Base-by-base conservation (phyloP, 1,139 yeast genomes). In the Saccharomycopsis crataegensis region DNA sequence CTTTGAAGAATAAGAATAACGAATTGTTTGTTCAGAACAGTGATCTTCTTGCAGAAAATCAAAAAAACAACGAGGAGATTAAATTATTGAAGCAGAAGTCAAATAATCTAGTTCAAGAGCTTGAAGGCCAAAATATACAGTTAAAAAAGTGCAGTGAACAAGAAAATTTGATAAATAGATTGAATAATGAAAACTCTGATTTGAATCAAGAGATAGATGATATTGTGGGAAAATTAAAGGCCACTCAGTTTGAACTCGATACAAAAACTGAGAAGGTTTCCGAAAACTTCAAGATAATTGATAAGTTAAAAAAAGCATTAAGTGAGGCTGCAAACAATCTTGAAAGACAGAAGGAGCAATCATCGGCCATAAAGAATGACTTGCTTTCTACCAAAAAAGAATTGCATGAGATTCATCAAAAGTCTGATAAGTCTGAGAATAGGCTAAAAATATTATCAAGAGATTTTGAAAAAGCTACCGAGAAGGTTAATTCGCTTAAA, bases 201-300 rank as follows among this genome's bases (percentile, higher is more conserved):
- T 37, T 55, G 48, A 49, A 49, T 28, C 44, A 52, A 34, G 50
- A 56, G 67, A 62, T 47, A 59, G 37, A 42, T 9, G 34, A 42
- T 14, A 42, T 44, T 3, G n/a, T 43, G 9, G 6, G 12, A 5
- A 48, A 50, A 8, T 44, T 50, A 12, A 34, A 48, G 43, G n/a
- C 22, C 7, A 36, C 43, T 8, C 28, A 22, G 4, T 11, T 7
- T 9, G 43, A 41, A 14, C 16, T 48, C 11, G 8, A 12, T 5
- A 7, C 32, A 12, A 34, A 46, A 11, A 40, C 41, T 16, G 9
- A 33, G 34, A 8, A 8, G 8, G 11, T 11, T 5, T 8, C 37
- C 12, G 17, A 33, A 8, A 44, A 45, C 8, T 8, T 17, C 8
- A 16, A 8, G 43, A 28, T 17, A 31, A 32, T 41, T 16, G 31